These are phyloP conservation scores for Wickerhamomyces alni DNA, from an alignment of 805 yeast species.

Conservation along the genomic window DNA sequence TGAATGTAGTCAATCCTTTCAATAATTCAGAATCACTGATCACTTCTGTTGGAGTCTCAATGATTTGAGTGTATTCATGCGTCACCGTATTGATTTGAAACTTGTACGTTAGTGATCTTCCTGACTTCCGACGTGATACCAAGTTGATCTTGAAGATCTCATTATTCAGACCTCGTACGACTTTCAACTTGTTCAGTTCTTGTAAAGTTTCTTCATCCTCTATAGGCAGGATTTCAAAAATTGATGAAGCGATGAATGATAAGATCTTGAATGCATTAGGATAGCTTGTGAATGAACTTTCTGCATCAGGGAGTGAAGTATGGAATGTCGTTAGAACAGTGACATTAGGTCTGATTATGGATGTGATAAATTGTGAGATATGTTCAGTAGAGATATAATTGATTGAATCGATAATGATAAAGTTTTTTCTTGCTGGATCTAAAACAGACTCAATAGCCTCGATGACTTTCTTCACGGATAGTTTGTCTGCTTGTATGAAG, in stretches of 20 bases:
- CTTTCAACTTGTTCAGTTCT: constrained; percentile 31
- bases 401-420: constrained; percentile 62
- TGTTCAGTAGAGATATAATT: constrained; percentile 45
- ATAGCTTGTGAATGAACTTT: constrained; percentile 29
- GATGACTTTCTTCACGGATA: constrained; percentile 21
- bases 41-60: constrained; percentile 19
- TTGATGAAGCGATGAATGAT: constrained; percentile 67
- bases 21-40: constrained; percentile 47
- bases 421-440: constrained; percentile 25
- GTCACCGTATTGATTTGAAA: constrained; percentile 44
- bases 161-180: constrained; percentile 50
- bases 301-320: constrained; percentile 33
- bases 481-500: constrained; percentile 39
- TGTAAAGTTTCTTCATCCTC: constrained; percentile 47
- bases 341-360: constrained; percentile 40
- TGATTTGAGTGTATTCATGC: constrained; percentile 34
- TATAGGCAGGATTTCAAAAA: constrained; percentile 54
- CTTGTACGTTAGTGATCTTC: constrained; percentile 58
- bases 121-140: constrained; percentile 76
- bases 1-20: constrained; percentile 81
- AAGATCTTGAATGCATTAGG: constrained; percentile 52
- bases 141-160: constrained; percentile 41
- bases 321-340: constrained; percentile 45
- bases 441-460: constrained; percentile 14
- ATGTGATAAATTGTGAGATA: constrained; percentile 44